These are phyloP conservation scores for Fusarium fujikuroi DNA, from an alignment of 2,329 filamentous ascomycete genomes.

Conservation along the genomic window DNA sequence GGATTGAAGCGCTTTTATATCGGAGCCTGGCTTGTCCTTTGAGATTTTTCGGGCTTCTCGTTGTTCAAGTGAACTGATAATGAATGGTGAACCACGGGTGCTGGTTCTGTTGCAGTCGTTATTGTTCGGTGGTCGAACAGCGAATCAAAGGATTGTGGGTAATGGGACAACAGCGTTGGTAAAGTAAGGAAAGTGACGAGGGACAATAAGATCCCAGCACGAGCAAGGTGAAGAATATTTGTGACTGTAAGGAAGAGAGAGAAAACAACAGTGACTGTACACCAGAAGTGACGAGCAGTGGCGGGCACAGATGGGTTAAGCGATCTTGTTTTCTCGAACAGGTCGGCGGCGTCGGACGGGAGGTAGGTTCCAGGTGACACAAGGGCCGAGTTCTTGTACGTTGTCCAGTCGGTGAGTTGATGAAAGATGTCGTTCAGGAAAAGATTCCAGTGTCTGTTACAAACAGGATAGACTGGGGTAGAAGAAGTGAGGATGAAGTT, in stretches of 20 bases:
- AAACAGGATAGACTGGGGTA: conserved; percentile 14
- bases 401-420: conserved; percentile 26
- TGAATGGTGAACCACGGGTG: conserved; percentile 25
- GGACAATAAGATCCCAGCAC: conserved; percentile 20
- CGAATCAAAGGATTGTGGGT: conserved; percentile 36
- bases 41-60: conserved; percentile 9
- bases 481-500: conserved; percentile 5
- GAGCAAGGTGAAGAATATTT: conserved; percentile 25
- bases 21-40: conserved; percentile 18
- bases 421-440: conserved; percentile 12
- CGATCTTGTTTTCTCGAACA: conserved; percentile 38
- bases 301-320: conserved; percentile 21
- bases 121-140: conserved; percentile 25
- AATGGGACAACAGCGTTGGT: conserved; percentile 19
- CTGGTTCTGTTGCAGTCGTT: conserved; percentile 25
- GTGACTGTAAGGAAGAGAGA: background rate
- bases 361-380: conserved; percentile 28
- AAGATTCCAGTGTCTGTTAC: conserved; percentile 30
- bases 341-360: conserved; percentile 28
- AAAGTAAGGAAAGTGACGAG: conserved; percentile 33
- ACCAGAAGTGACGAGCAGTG: conserved; percentile 32
- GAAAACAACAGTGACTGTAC: conserved; percentile 17
- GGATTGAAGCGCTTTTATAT: conserved; percentile 30
- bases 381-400: conserved; percentile 18
- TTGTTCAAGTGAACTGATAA: conserved; percentile 35